Evolutionary conservation across 1,284 basidiomycete genomes (phyloP).

Genomic region (Golubevia sp.): DNA sequence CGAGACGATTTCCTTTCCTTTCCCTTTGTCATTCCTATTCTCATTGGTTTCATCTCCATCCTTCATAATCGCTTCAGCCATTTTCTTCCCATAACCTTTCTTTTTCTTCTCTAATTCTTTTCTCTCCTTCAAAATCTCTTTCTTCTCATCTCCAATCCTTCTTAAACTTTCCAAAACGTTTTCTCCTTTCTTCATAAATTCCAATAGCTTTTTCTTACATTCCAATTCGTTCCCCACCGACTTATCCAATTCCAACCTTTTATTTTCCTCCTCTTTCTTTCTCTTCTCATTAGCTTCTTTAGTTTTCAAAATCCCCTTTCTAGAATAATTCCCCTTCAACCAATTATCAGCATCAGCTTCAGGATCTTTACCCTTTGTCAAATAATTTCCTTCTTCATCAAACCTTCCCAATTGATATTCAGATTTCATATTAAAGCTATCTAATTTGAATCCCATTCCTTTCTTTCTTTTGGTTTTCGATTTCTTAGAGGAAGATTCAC

Average conservation of each 20-base stretch:
- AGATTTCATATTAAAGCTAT: slow-evolving; percentile 58
- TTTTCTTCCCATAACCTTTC: background rate
- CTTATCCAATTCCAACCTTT: slow-evolving; percentile 14
- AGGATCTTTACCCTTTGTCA: slow-evolving; percentile 49
- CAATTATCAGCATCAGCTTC: slow-evolving; percentile 52
- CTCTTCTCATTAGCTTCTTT: slow-evolving; percentile 22
- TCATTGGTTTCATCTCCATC: background rate
- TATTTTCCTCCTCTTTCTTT: background rate
- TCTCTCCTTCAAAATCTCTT: slow-evolving; percentile 28
- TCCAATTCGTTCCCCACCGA: slow-evolving; percentile 38
- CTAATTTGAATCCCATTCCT: slow-evolving; percentile 44
- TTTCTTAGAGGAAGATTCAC: background rate
- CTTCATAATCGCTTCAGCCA: background rate
- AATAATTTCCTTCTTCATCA: slow-evolving; percentile 59
- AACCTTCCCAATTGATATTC: slow-evolving; percentile 53
- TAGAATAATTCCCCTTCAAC: slow-evolving; percentile 51
- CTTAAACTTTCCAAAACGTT: too few relatives aligned
- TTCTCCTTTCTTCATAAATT: too few relatives aligned
- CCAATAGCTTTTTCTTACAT: slow-evolving; percentile 21
- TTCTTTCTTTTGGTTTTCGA: slow-evolving; percentile 5
- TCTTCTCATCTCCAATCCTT: slow-evolving; percentile 30
- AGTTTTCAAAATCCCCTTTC: slow-evolving; percentile 42
- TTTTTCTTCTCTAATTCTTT: slow-evolving; percentile 4
- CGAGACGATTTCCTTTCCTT: background rate
- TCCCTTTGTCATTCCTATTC: background rate